Conservation (phyloP, 768 basidiomycete genomes). For the Amanita phalloides region DNA sequence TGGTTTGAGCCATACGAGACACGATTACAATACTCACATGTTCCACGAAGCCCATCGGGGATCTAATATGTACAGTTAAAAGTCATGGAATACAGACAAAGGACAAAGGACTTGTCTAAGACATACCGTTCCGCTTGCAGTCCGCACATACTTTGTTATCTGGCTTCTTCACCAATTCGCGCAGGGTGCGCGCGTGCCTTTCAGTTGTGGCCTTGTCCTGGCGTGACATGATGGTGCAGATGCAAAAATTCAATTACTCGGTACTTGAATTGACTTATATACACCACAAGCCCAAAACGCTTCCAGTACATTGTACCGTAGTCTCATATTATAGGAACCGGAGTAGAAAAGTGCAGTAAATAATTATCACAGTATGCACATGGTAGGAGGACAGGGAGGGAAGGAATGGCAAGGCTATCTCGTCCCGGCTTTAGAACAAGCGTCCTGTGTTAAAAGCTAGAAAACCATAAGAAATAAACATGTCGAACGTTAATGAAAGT, state of each 20-base stretch:
- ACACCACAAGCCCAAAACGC: not conserved
- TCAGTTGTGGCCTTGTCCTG: slow-evolving; percentile 87
- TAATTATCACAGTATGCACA: slow-evolving; percentile 5
- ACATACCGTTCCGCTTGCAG: slow-evolving; percentile 90
- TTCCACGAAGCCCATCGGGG: slow-evolving; percentile 99
- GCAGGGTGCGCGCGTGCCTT: slow-evolving; percentile 60
- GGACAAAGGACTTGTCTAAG: not conserved
- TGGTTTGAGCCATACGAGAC: not conserved
- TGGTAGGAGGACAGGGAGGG: not conserved
- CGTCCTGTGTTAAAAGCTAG: not conserved
- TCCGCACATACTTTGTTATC: slow-evolving; percentile 96
- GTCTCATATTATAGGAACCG: not conserved
- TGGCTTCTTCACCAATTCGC: slow-evolving; percentile 79
- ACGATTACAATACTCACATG: slow-evolving; percentile 37
- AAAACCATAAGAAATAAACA: slow-evolving; percentile 4
- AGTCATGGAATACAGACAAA: not conserved
- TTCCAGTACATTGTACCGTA: slow-evolving; percentile 2
- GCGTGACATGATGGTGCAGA: slow-evolving; percentile 25
- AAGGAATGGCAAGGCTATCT: not conserved
- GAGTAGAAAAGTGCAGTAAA: slow-evolving; percentile 1
- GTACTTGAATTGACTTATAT: not conserved
- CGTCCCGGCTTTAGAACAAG: not conserved
- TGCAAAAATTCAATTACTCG: not conserved
- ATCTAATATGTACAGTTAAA: slow-evolving; percentile 37
- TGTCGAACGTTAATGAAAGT: slow-evolving; percentile 1